Conservation (phyloP, 805 yeast genomes). For the Starmerella asiatica region DNA sequence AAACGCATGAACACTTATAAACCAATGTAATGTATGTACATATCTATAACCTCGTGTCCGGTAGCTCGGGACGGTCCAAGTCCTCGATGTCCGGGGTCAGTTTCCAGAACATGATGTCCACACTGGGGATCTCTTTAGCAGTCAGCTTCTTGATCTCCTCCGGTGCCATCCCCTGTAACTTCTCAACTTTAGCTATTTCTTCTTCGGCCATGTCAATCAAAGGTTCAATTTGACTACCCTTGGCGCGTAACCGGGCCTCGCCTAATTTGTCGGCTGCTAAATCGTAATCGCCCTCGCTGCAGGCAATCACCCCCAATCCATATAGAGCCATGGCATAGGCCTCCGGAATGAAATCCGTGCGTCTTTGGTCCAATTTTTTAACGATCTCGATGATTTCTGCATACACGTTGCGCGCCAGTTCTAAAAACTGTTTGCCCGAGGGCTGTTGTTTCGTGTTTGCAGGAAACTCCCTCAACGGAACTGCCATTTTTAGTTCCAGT, state of each 20-base stretch:
- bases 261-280: conserved; percentile 48
- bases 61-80: conserved; percentile 12
- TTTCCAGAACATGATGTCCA: conserved; percentile 20
- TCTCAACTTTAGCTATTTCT: conserved; percentile 45
- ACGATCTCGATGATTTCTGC: conserved; percentile 17
- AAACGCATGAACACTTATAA: conserved; percentile 13
- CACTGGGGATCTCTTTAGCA: conserved; percentile 13
- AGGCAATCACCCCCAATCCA: conserved; percentile 67
- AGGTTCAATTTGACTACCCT: conserved; percentile 49
- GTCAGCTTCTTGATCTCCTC: conserved; percentile 7
- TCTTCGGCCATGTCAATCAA: conserved; percentile 50
- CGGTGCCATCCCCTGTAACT: conserved; percentile 5
- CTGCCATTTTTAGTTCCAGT: background rate
- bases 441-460: background rate
- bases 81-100: conserved; percentile 14
- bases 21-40: background rate
- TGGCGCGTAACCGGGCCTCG: conserved; percentile 59
- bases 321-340: conserved; percentile 69
- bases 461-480: background rate
- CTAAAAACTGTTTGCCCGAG: conserved; percentile 4
- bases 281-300: conserved; percentile 44
- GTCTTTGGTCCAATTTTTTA: conserved; percentile 13
- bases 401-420: conserved; percentile 12
- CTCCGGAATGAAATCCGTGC: conserved; percentile 34
- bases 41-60: conserved; percentile 7